A percentile compares a stretch with the other conserved stretches of the same genome.
phyloP scores from a whole-genome alignment of 208 protist genomes.

The Leptomonas pyrrhocoris region DNA sequence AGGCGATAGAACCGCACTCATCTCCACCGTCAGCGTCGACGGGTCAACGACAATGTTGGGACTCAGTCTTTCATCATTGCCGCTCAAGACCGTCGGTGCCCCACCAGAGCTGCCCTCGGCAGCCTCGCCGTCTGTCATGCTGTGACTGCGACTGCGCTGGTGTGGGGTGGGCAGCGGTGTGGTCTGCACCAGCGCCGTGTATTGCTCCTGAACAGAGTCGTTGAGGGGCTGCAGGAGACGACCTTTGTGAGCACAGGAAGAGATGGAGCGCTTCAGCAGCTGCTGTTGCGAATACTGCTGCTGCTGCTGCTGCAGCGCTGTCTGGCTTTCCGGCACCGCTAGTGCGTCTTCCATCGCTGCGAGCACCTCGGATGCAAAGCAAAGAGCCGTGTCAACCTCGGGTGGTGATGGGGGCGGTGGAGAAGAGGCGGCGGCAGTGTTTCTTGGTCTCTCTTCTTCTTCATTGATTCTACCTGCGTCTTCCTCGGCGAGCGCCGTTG shows the following conservation, averaged over 20 bases:
- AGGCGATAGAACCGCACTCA: constrained; percentile 9
- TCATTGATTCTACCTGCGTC: neutral
- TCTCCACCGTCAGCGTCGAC: constrained; percentile 17
- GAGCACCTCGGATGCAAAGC: constrained; percentile 25
- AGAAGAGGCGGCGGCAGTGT: neutral
- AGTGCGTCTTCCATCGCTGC: constrained; percentile 31
- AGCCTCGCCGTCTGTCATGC: neutral
- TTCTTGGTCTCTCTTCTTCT: neutral
- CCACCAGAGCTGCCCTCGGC: neutral
- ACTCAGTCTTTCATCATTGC: neutral
- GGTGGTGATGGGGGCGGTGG: neutral
- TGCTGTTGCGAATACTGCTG: too few species aligned
- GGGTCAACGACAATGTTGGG: constrained; percentile 20
- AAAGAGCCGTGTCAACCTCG: neutral
- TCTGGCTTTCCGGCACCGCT: neutral
- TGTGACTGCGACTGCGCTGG: neutral
- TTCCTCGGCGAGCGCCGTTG: neutral
- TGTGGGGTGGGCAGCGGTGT: constrained; percentile 3
- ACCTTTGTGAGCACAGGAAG: neutral
- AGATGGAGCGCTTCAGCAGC: constrained; percentile 14
- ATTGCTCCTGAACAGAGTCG: constrained; percentile 18
- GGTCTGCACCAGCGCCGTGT: constrained; percentile 8
- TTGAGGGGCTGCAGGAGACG: neutral
- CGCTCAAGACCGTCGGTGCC: too few species aligned
- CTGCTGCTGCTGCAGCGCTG: constrained; percentile 3